Percentiles rank a stretch among this genome's conserved stretches.
phyloP scores from a whole-genome alignment of 164 flowering plant genomes.

The Vitis amurensis region DNA sequence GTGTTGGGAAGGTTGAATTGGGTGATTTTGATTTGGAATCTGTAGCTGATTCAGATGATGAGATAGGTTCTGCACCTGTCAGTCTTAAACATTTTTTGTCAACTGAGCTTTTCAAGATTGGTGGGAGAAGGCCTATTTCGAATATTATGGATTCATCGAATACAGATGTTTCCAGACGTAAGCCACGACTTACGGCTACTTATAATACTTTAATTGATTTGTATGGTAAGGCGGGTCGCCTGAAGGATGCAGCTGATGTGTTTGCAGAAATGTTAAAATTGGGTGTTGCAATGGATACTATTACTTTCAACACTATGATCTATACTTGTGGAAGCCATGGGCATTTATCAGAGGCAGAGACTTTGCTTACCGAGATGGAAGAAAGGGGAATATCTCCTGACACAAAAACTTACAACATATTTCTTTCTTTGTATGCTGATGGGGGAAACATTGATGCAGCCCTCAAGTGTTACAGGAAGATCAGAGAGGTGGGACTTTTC shows the following conservation, averaged over 20 bases:
- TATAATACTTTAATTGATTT: slow-evolving; percentile 85
- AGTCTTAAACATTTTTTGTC: slow-evolving; percentile 73
- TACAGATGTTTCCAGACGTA: slow-evolving; percentile 25
- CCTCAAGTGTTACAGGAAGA: slow-evolving; percentile 57
- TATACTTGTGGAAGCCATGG: slow-evolving; percentile 79
- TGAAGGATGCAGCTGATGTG: slow-evolving; percentile 72
- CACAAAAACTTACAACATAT: slow-evolving; percentile 79
- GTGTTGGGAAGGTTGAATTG: slow-evolving; percentile 53
- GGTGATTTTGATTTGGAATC: slow-evolving; percentile 60
- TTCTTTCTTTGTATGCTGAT: slow-evolving; percentile 69
- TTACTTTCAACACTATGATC: slow-evolving; percentile 94
- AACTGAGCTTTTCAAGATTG: slow-evolving; percentile 79
- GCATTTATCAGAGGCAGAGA: slow-evolving; percentile 67
- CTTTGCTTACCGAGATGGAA: slow-evolving; percentile 79
- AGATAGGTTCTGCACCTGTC: slow-evolving; percentile 29
- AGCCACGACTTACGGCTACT: slow-evolving; percentile 68
- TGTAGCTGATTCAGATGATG: slow-evolving; percentile 24
- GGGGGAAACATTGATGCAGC: slow-evolving; percentile 65
- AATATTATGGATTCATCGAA: slow-evolving; percentile 16
- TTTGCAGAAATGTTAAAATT: slow-evolving; percentile 79
- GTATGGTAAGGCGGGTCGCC: slow-evolving; percentile 88
- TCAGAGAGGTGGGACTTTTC: slow-evolving; percentile 69
- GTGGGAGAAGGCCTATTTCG: slow-evolving; percentile 48
- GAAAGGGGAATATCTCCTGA: slow-evolving; percentile 72
- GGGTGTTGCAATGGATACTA: slow-evolving; percentile 72